Percentiles rank a stretch among this genome's conserved stretches.
Conservation (phyloP, 2,329 filamentous ascomycete genomes). For the Pseudocercospora pini-densiflorae region DNA sequence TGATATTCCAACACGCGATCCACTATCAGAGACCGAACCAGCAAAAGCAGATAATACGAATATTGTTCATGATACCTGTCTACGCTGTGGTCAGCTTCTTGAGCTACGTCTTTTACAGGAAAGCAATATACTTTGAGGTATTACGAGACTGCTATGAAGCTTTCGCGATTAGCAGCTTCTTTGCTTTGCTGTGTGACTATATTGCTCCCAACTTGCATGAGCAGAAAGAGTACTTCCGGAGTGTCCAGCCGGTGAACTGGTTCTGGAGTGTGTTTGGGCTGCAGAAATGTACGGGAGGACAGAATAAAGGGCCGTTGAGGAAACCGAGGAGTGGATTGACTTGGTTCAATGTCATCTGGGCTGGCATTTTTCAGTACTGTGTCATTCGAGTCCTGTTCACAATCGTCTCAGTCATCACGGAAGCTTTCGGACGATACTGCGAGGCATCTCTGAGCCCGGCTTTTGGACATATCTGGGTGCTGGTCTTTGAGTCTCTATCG, state of each 20-base stretch:
- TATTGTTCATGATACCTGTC: conserved; percentile 85
- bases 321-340: conserved; percentile 81
- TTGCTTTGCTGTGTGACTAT: conserved; percentile 80
- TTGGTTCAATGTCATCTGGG: conserved; percentile 73
- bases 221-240: conserved; percentile 81
- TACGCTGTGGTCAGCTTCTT: conserved; percentile 77
- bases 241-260: conserved; percentile 72
- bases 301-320: conserved; percentile 68
- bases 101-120: conserved; percentile 73
- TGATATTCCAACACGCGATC: conserved; percentile 62
- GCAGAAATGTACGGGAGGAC: conserved; percentile 70
- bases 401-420: conserved; percentile 73
- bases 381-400: conserved; percentile 81
- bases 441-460: conserved; percentile 76
- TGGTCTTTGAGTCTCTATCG: conserved; percentile 70
- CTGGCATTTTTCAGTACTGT: conserved; percentile 81
- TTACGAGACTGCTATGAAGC: conserved; percentile 87
- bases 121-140: conserved; percentile 80
- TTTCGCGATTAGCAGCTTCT: conserved; percentile 86
- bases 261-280: conserved; percentile 74
- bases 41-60: conserved; percentile 77
- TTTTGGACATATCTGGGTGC: conserved; percentile 84
- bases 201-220: conserved; percentile 75
- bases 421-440: conserved; percentile 74
- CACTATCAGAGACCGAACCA: conserved; percentile 65